Base-by-base conservation (phyloP, 768 basidiomycete genomes). In the Amanita jacksonii region DNA sequence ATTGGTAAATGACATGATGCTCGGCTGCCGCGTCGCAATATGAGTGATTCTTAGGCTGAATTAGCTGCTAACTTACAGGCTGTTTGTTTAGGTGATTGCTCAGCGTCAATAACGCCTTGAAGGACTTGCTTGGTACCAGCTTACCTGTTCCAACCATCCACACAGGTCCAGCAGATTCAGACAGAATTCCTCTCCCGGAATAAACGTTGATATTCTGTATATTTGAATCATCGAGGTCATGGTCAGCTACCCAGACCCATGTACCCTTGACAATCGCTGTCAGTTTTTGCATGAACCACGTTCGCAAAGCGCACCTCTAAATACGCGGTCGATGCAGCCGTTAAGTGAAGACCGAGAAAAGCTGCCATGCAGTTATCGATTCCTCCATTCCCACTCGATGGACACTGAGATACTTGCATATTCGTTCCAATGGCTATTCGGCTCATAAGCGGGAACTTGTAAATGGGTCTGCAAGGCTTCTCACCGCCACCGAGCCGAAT, bases 231-330 rank as follows among this genome's bases (percentile, higher is more conserved):
- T 89, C 86, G 18, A 87, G 68, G 46, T 85, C 78, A 53, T 90
- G 86, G 53, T 90, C 87, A 13, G 85, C 83, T 12, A 72, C 64
- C 86, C 86, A 89, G 6, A 85, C 66, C 86, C 85, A 88, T 16
- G 76, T 72, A 23, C 79, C 81, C 79, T 82, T 41, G n/a, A 25
- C n/a, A n/a, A 34, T 23, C 5, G 18, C 22, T 12, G 13, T 38
- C 3, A 40, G 22, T 32, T 35, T 16, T 25, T 12, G 37, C n/a
- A 20, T 41, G 27, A 8, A 13, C 13, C 15, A 19, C 16, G 10
- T 31, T 8, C 8, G 3, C 16, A 0, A 24, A 18, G 34, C 56
- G 9, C 51, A 77, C 82, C 68, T 86, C 83, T n/a, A 85, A 65
- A 54, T 81, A 81, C 12, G 72, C 79, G 25, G 64, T 72, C 0